Percentiles rank a stretch among this genome's conserved stretches.
These are phyloP conservation scores for Mesembryanthemum crystallinum DNA, from an alignment of 148 eudicot genomes.

Conservation along the genomic window DNA sequence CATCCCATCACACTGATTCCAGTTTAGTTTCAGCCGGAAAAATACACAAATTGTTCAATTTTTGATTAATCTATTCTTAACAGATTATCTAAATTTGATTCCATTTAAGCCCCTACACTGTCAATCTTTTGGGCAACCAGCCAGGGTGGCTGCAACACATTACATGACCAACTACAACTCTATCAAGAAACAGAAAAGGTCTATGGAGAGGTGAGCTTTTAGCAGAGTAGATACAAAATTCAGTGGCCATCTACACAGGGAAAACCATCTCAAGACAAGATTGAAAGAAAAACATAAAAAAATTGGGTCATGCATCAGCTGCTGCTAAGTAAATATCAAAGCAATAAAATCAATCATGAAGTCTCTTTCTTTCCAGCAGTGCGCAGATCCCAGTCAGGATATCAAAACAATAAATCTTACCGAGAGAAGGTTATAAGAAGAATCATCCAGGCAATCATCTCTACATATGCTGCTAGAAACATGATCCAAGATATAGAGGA, in stretches of 20 bases:
- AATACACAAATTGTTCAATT: too few relatives aligned
- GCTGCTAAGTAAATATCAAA: neutral
- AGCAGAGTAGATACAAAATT: neutral
- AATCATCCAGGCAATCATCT: constrained; percentile 32
- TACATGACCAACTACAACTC: too few relatives aligned
- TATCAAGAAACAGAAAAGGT: neutral
- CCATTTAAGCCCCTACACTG: too few relatives aligned
- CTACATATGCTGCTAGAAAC: constrained; percentile 35
- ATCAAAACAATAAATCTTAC: constrained; percentile 42
- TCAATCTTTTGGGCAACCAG: too few relatives aligned
- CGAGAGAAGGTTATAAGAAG: constrained; percentile 55
- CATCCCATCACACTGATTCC: too few relatives aligned
- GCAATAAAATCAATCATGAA: too few relatives aligned
- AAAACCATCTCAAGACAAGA: neutral
- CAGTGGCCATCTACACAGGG: neutral
- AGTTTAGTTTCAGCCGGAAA: too few relatives aligned
- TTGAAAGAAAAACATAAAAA: neutral
- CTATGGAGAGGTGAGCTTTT: neutral
- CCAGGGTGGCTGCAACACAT: too few relatives aligned
- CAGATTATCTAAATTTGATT: too few relatives aligned
- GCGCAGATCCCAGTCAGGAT: neutral
- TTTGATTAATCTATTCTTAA: too few relatives aligned
- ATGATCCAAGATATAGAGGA: constrained; percentile 53
- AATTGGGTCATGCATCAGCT: neutral
- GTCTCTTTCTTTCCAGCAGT: neutral